phyloP scores from a whole-genome alignment of 2,329 filamentous ascomycete species.

The Dactylellina drechsleri region DNA sequence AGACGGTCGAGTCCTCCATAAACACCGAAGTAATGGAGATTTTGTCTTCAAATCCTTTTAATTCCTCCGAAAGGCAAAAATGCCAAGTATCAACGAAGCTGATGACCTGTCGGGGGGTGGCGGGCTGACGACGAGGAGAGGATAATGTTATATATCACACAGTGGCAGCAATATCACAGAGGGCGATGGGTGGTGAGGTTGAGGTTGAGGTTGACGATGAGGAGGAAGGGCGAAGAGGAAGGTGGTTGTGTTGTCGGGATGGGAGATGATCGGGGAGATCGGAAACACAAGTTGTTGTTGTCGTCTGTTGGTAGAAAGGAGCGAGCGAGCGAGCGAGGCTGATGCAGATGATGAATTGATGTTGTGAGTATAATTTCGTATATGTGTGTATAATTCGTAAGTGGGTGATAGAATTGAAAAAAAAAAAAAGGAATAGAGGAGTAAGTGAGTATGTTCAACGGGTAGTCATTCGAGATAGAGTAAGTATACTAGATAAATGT shows the following conservation, averaged over 20 bases:
- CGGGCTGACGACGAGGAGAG: neutral
- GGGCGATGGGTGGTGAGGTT: too few relatives aligned
- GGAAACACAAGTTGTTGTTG: neutral
- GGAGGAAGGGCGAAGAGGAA: neutral
- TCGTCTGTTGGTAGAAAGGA: constrained; percentile 8
- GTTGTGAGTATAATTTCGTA: constrained; percentile 18
- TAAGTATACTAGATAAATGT: too few relatives aligned
- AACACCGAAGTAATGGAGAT: constrained; percentile 22
- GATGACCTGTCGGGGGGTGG: constrained; percentile 12
- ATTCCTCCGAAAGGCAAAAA: constrained; percentile 39
- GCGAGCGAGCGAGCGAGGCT: neutral
- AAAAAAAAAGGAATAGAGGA: constrained; percentile 1
- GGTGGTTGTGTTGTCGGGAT: neutral
- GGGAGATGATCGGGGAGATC: neutral
- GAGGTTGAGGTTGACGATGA: constrained; percentile 2
- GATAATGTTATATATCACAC: neutral
- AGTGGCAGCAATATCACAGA: neutral
- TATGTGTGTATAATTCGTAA: constrained; percentile 9
- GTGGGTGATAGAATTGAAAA: constrained; percentile 1
- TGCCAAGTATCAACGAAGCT: constrained; percentile 3
- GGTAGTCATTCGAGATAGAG: too few relatives aligned
- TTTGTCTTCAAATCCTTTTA: neutral
- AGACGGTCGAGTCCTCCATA: constrained; percentile 40
- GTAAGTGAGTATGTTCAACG: neutral
- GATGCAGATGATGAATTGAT: neutral